Conservation (phyloP, 331 rosid genomes). For the Malus hybrid region DNA sequence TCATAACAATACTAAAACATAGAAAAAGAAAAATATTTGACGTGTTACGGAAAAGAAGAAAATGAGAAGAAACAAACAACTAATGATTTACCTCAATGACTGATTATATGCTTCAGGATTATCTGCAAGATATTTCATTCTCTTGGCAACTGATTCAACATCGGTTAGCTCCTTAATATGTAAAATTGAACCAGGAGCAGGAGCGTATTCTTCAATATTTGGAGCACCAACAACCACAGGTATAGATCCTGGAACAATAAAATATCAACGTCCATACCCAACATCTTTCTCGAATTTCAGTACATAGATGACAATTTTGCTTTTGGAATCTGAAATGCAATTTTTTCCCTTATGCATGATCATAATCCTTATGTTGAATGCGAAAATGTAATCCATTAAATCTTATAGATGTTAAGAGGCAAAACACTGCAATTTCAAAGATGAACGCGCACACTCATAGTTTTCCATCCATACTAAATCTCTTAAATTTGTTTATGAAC, state of each 20-base stretch:
- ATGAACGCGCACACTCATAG: not conserved
- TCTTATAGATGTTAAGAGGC: not conserved
- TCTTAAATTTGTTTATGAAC: not conserved
- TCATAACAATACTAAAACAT: not conserved
- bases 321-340: not conserved
- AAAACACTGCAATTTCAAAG: not conserved
- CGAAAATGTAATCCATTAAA: not conserved
- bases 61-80: not conserved
- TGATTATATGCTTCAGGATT: constrained; percentile 77
- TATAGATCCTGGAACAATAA: constrained; percentile 48
- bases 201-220: constrained; percentile 84
- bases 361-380: not conserved
- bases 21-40: not conserved
- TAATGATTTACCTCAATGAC: constrained; percentile 54
- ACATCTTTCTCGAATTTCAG: not conserved
- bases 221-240: constrained; percentile 97
- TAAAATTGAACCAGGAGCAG: constrained; percentile 63
- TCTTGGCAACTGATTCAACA: constrained; percentile 58
- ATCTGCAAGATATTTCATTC: constrained; percentile 65
- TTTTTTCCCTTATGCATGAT: not conserved
- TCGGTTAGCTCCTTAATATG: constrained; percentile 65
- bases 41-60: not conserved
- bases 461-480: not conserved
- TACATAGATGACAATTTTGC: not conserved
- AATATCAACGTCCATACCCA: constrained; percentile 11